Evolutionary conservation across 352 stramenopile species (phyloP).

Genomic region (Aphanomyces cochlioides): DNA sequence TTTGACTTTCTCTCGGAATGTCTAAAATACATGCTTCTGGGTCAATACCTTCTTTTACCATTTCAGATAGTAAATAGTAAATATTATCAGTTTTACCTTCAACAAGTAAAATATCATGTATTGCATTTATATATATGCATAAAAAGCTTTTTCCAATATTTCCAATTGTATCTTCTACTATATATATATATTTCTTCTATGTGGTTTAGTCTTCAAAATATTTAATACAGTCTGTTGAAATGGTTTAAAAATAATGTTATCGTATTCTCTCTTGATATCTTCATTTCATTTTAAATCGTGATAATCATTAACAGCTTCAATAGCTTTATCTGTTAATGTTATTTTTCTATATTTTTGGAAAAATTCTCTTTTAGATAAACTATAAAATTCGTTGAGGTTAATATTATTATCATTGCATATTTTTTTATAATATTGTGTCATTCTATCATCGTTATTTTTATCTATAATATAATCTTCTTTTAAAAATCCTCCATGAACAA

Average conservation of each 20-base stretch:
- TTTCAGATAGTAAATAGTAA: background rate
- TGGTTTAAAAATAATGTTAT: conserved; percentile 2
- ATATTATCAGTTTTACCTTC: conserved; percentile 1
- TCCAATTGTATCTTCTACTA: conserved; percentile 1
- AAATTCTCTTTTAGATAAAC: conserved; percentile 24
- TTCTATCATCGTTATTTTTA: conserved; percentile 10
- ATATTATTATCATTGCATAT: conserved; percentile 9
- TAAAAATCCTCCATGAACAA: conserved; percentile 6
- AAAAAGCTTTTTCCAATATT: conserved; percentile 10
- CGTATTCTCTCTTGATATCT: conserved; percentile 2
- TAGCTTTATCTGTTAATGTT: conserved; percentile 9
- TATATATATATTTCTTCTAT: conserved; percentile 8
- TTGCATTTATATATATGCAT: conserved; percentile 6
- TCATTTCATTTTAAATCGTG: background rate
- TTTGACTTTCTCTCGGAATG: background rate
- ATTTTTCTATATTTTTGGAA: conserved; percentile 11
- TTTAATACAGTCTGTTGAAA: conserved; percentile 8
- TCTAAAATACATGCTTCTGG: conserved; percentile 8
- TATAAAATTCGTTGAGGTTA: conserved; percentile 22
- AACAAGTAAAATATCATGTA: conserved; percentile 8
- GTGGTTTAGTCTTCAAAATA: conserved; percentile 7
- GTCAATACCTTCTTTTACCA: conserved; percentile 1
- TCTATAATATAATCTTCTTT: conserved; percentile 8
- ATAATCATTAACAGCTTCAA: conserved; percentile 8
- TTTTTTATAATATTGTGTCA: conserved; percentile 12